A percentile compares a stretch with the other conserved stretches of the same genome.
These are phyloP conservation scores for Rhizophora apiculata DNA, from an alignment of 345 rosid species.

Conservation along the genomic window DNA sequence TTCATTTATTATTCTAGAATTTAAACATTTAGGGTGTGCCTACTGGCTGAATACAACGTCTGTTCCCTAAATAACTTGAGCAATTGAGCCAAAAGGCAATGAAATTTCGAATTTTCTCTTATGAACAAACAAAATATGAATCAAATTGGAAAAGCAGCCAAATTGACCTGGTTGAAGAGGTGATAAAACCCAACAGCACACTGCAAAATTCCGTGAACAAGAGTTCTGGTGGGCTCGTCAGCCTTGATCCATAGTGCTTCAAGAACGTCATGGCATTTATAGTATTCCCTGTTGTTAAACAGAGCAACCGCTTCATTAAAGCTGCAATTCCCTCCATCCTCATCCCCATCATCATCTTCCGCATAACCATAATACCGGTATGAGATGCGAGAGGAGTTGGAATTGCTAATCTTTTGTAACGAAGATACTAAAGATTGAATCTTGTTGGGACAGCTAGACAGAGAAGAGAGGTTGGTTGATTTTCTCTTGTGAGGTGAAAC, in stretches of 20 bases:
- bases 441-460: neutral
- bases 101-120: too few species aligned
- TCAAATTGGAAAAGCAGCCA: neutral
- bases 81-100: too few species aligned
- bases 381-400: conserved; percentile 19
- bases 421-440: neutral
- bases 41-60: too few species aligned
- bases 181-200: conserved; percentile 90
- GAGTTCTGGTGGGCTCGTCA: conserved; percentile 68
- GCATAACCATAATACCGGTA: conserved; percentile 23
- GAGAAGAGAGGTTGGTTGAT: neutral
- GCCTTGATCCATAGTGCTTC: conserved; percentile 75
- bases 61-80: too few species aligned
- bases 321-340: conserved; percentile 23
- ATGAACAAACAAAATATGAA: neutral
- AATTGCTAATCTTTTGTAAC: neutral
- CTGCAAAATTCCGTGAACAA: conserved; percentile 76
- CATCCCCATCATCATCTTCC: conserved; percentile 13
- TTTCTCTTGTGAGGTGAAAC: neutral
- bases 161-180: conserved; percentile 67
- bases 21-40: too few species aligned
- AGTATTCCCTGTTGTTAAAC: conserved; percentile 71
- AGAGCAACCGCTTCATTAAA: conserved; percentile 60
- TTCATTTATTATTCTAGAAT: too few species aligned
- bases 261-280: conserved; percentile 72